Conservation (phyloP, 2,329 filamentous ascomycete species). For the Tolypocladium ovalisporum region DNA sequence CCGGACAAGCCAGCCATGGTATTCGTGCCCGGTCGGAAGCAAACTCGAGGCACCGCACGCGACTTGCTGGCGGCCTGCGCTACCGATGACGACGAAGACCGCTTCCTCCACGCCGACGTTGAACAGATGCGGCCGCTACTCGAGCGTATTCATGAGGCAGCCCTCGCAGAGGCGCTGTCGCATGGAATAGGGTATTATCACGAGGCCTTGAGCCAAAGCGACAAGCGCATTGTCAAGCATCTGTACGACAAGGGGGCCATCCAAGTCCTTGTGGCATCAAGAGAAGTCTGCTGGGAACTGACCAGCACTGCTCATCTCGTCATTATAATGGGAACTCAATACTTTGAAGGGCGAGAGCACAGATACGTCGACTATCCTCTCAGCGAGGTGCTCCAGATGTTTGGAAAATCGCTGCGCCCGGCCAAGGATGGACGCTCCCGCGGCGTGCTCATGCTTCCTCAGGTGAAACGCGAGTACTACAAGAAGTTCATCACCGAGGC, state of each 20-base stretch:
- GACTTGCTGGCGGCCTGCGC: constrained; percentile 83
- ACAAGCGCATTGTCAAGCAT: constrained; percentile 89
- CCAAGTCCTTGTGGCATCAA: constrained; percentile 64
- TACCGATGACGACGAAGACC: constrained; percentile 83
- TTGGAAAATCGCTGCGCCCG: constrained; percentile 78
- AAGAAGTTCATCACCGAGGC: constrained; percentile 98
- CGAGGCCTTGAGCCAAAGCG: constrained; percentile 77
- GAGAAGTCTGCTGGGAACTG: constrained; percentile 95
- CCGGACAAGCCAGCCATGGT: constrained; percentile 81
- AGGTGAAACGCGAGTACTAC: constrained; percentile 94
- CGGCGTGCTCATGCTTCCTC: constrained; percentile 92
- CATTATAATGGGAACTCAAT: constrained; percentile 95
- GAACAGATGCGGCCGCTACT: constrained; percentile 76
- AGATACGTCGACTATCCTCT: constrained; percentile 94
- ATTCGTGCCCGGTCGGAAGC: constrained; percentile 89
- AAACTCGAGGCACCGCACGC: constrained; percentile 75
- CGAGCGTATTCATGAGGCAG: constrained; percentile 72
- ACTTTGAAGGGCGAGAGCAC: constrained; percentile 92
- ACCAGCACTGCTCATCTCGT: constrained; percentile 82
- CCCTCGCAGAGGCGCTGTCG: constrained; percentile 76
- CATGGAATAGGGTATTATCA: constrained; percentile 98
- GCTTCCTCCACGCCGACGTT: constrained; percentile 77
- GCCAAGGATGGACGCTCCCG: constrained; percentile 70
- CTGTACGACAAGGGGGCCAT: constrained; percentile 83
- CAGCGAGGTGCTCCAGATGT: constrained; percentile 94